Conservation (phyloP, 352 stramenopile genomes). For the Phytophthora vignae region DNA sequence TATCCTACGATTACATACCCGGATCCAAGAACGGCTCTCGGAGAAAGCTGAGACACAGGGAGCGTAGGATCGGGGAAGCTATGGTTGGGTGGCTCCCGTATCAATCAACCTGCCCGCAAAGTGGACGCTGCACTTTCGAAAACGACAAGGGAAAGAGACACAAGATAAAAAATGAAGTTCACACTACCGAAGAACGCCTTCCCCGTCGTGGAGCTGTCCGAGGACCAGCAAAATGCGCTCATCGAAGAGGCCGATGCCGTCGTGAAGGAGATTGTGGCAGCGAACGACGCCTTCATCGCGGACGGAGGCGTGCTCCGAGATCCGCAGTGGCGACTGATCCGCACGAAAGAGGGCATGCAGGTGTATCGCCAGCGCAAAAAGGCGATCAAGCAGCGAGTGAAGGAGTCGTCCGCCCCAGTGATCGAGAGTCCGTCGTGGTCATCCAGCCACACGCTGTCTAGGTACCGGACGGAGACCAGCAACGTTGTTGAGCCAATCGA, state of each 20-base stretch:
- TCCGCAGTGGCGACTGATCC: constrained; percentile 46
- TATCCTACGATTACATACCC: constrained; percentile 2
- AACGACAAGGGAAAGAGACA: neutral
- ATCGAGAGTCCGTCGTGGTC: constrained; percentile 18
- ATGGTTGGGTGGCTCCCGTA: constrained; percentile 13
- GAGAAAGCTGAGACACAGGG: constrained; percentile 21
- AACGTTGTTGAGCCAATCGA: neutral
- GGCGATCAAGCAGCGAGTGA: constrained; percentile 3
- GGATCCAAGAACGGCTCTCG: constrained; percentile 8
- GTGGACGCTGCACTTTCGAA: constrained; percentile 5
- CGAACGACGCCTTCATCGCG: constrained; percentile 46
- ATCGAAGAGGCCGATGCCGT: constrained; percentile 48
- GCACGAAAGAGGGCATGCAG: constrained; percentile 42
- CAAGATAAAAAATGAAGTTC: constrained; percentile 45
- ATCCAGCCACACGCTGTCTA: constrained; percentile 11
- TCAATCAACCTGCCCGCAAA: neutral
- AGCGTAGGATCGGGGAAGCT: constrained; percentile 24
- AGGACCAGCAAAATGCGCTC: constrained; percentile 34
- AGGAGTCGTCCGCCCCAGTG: constrained; percentile 4
- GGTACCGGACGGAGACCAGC: constrained; percentile 10
- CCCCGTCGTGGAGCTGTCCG: constrained; percentile 32
- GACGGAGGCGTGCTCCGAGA: constrained; percentile 28
- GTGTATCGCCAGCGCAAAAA: constrained; percentile 38
- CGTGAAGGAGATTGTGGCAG: constrained; percentile 49
- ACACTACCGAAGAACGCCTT: constrained; percentile 49